Conservation (phyloP, 768 basidiomycete genomes). For the Tricholomella constricta region DNA sequence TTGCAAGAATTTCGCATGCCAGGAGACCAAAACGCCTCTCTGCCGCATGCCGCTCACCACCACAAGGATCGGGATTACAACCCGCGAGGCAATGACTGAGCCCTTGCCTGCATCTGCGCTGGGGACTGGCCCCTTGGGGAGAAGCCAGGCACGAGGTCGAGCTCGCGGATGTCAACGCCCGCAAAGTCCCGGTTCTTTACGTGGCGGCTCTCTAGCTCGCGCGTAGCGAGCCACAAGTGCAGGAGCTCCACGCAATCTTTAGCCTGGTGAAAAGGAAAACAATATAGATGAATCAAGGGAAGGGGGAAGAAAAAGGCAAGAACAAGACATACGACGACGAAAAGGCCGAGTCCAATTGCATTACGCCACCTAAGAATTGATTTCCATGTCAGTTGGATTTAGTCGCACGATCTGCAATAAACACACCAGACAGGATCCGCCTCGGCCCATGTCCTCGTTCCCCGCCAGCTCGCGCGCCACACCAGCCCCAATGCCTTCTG, state of each 20-base stretch:
- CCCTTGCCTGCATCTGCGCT: not conserved
- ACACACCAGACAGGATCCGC: slow-evolving; percentile 73
- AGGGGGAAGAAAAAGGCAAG: not conserved
- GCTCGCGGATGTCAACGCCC: slow-evolving; percentile 66
- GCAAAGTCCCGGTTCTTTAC: slow-evolving; percentile 72
- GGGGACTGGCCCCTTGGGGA: not conserved
- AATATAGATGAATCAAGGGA: not conserved
- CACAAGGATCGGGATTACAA: too few species aligned
- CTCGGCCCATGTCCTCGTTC: slow-evolving; percentile 62
- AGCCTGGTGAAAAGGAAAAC: slow-evolving; percentile 38
- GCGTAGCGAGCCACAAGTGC: slow-evolving; percentile 70
- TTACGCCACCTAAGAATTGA: slow-evolving; percentile 58
- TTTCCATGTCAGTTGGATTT: too few species aligned
- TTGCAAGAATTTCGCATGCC: too few species aligned
- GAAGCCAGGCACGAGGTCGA: slow-evolving; percentile 58
- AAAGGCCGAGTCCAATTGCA: slow-evolving; percentile 65
- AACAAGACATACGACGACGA: slow-evolving; percentile 60
- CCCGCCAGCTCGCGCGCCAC: slow-evolving; percentile 52
- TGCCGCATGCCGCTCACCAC: too few species aligned
- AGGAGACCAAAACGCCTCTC: too few species aligned
- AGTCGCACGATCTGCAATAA: not conserved
- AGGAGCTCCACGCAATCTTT: slow-evolving; percentile 70
- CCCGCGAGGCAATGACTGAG: not conserved
- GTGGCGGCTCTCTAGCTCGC: slow-evolving; percentile 66
- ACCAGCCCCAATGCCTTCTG: slow-evolving; percentile 36